These are phyloP conservation scores for Cubamyces sp. DNA, from an alignment of 768 basidiomycete genomes.

Conservation along the genomic window DNA sequence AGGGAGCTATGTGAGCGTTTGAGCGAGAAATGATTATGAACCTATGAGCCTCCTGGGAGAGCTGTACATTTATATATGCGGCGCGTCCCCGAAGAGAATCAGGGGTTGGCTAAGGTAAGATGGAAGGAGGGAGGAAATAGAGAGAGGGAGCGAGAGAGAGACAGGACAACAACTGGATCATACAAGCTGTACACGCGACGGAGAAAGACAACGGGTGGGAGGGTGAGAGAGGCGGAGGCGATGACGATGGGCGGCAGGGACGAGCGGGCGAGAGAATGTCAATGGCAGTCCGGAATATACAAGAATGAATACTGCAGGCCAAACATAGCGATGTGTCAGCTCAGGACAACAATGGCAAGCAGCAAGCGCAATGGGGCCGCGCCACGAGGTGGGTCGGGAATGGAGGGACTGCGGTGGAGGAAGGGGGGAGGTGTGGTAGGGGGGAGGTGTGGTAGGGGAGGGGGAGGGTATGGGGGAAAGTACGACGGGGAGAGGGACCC, in stretches of 20 bases:
- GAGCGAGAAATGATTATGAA: constrained; percentile 34
- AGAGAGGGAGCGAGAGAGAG: not conserved
- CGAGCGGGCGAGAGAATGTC: constrained; percentile 12
- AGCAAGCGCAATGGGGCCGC: constrained; percentile 15
- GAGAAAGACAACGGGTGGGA: constrained; percentile 6
- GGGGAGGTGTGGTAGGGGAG: no score
- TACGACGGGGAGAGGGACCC: constrained; percentile 10
- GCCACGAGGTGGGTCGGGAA: constrained; percentile 2
- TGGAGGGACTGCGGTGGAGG: constrained; percentile 10
- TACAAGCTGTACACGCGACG: constrained; percentile 32
- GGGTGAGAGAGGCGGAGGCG: not conserved
- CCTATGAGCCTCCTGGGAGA: constrained; percentile 28
- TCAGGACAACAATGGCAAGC: constrained; percentile 7
- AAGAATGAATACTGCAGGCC: constrained; percentile 25
- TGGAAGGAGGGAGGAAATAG: no score
- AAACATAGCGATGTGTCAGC: constrained; percentile 25
- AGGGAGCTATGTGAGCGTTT: constrained; percentile 41
- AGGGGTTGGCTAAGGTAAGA: constrained; percentile 14
- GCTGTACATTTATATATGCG: constrained; percentile 22
- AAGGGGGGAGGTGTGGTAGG: constrained; percentile 5
- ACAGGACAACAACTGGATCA: constrained; percentile 29
- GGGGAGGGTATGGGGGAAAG: constrained; percentile 7
- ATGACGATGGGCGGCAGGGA: not conserved
- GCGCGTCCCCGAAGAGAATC: constrained; percentile 6
- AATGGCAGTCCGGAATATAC: constrained; percentile 28